Evolutionary conservation across 2,329 filamentous ascomycete genomes (phyloP).

Genomic region (Lachnellula suecica): DNA sequence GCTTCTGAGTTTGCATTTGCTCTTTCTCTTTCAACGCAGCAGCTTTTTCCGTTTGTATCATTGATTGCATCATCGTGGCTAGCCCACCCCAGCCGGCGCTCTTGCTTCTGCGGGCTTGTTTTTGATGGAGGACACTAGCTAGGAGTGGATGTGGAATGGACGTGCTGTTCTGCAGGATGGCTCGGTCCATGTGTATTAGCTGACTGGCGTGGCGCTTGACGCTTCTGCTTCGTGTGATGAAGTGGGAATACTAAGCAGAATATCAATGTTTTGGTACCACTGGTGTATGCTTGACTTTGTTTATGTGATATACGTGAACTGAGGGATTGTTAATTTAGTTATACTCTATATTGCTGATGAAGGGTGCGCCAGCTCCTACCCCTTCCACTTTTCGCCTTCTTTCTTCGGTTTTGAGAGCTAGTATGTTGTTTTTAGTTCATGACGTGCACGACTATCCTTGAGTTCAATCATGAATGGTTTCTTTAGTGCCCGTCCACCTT

Average conservation of each 20-base stretch:
- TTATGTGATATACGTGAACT: no score
- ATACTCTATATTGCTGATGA: no score
- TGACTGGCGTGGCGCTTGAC: conserved; percentile 8
- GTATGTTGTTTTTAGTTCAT: no score
- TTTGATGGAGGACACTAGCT: conserved; percentile 2
- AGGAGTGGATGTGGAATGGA: no score
- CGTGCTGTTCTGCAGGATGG: conserved; percentile 1
- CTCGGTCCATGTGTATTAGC: conserved; percentile 5
- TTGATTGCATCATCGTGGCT: conserved; percentile 14
- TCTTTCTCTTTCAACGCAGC: conserved; percentile 1
- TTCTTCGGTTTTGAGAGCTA: no score
- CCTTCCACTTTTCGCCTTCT: no score
- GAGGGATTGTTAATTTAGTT: no score
- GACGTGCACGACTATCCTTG: no score
- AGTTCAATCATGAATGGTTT: no score
- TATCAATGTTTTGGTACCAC: conserved; percentile 2
- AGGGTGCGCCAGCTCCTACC: no score
- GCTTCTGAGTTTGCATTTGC: conserved; percentile 21
- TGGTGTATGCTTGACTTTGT: no score
- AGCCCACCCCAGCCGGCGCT: conserved; percentile 8
- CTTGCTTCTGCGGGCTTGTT: conserved; percentile 6
- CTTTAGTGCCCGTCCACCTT: no score
- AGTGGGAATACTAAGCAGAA: conserved; percentile 6
- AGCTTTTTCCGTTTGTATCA: conserved; percentile 16
- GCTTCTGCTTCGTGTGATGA: conserved; percentile 1